Conservation (phyloP, 2,329 filamentous ascomycete genomes). For the Sporothrix brunneoviolacea region DNA sequence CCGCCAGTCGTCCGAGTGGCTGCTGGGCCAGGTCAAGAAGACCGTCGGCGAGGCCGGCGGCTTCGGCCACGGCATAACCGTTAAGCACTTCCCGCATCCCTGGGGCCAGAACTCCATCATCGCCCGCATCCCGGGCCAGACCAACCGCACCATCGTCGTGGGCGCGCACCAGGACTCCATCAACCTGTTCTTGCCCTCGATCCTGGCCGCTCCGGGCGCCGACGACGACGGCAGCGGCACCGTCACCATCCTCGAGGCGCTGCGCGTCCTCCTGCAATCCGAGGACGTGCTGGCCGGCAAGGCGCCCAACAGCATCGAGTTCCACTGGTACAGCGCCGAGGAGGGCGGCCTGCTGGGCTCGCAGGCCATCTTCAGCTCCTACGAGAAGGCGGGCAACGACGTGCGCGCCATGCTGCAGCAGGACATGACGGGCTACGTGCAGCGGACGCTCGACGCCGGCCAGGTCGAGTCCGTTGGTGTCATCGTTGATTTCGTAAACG, state of each 20-base stretch:
- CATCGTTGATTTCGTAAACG: constrained; percentile 85
- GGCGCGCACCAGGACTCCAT: constrained; percentile 94
- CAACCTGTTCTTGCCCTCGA: constrained; percentile 80
- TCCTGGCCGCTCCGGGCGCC: constrained; percentile 82
- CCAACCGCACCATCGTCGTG: constrained; percentile 77
- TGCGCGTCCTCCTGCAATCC: constrained; percentile 73
- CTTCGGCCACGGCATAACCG: constrained; percentile 57
- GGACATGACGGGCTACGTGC: constrained; percentile 90
- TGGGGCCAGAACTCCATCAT: constrained; percentile 93
- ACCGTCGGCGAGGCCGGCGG: constrained; percentile 68
- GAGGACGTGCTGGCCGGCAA: constrained; percentile 63
- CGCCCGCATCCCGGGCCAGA: constrained; percentile 80
- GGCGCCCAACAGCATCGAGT: constrained; percentile 81
- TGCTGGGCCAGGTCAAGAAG: constrained; percentile 65
- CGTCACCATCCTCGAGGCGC: constrained; percentile 88
- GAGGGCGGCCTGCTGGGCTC: constrained; percentile 82
- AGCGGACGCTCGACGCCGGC: constrained; percentile 75
- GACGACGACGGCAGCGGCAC: constrained; percentile 92
- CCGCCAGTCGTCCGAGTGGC: constrained; percentile 79
- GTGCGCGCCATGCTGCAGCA: constrained; percentile 97
- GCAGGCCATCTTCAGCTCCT: constrained; percentile 80
- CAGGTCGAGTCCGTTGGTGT: constrained; percentile 82
- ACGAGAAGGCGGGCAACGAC: constrained; percentile 64
- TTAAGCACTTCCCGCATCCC: constrained; percentile 67
- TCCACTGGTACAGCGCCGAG: constrained; percentile 93